Conservation (phyloP, 441 rosid species). For the Adansonia madagascariensis region DNA sequence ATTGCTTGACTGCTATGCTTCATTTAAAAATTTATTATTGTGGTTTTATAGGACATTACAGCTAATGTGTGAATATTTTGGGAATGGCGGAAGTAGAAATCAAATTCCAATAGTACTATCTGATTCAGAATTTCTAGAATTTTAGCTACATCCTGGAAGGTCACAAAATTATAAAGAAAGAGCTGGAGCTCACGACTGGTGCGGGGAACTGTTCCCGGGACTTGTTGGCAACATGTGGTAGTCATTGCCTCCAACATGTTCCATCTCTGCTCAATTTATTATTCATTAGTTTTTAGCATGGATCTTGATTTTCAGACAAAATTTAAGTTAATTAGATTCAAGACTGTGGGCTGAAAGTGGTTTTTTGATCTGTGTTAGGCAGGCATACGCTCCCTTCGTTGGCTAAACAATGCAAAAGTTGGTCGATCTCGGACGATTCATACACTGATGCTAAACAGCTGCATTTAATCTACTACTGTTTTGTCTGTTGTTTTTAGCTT, state of each 20-base stretch:
- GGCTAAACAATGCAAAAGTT: conserved; percentile 1
- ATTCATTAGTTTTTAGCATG: background rate
- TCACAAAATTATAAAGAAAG: conserved; percentile 7
- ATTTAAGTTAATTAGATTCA: background rate
- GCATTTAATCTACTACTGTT: too few relatives aligned
- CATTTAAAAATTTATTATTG: conserved; percentile 5
- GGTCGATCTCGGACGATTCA: background rate
- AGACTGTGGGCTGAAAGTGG: background rate
- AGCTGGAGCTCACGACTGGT: background rate
- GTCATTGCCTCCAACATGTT: conserved; percentile 32
- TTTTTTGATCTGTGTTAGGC: background rate
- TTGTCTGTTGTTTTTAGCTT: too few relatives aligned
- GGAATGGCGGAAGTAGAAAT: conserved; percentile 16
- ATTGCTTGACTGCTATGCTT: background rate
- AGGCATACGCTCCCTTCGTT: background rate
- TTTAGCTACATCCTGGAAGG: conserved; percentile 15
- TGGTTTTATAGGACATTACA: conserved; percentile 9
- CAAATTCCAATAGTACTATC: background rate
- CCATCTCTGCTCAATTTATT: conserved; percentile 20
- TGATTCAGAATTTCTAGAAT: conserved; percentile 9
- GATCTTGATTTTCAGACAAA: background rate
- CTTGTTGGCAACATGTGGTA: conserved; percentile 26
- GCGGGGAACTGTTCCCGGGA: conserved; percentile 6
- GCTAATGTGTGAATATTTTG: conserved; percentile 27
- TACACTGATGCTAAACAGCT: background rate